Evolutionary conservation across 306 rosid species (phyloP).

Genomic region (Abrus precatorius): DNA sequence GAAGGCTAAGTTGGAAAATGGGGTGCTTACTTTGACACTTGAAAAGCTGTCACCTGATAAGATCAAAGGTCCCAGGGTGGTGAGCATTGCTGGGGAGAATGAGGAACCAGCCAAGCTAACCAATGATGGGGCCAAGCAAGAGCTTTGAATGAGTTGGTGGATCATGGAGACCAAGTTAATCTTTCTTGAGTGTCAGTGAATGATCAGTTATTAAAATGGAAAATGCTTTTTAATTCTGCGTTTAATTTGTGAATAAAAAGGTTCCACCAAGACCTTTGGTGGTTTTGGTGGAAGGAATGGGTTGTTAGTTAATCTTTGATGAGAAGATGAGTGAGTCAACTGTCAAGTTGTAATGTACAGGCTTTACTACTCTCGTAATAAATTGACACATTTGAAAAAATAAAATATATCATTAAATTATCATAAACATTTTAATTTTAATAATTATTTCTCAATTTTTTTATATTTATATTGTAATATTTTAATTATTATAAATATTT

Average conservation of each 20-base stretch:
- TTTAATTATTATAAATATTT: too few species aligned
- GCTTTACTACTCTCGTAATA: too few species aligned
- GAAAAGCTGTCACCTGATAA: conserved; percentile 66
- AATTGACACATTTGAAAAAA: too few species aligned
- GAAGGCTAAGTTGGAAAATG: conserved; percentile 68
- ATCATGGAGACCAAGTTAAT: not conserved
- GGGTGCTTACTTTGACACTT: conserved; percentile 66
- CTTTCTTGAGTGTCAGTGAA: not conserved
- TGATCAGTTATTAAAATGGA: not conserved
- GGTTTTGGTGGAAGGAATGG: not conserved
- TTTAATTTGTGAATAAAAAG: conserved; percentile 45
- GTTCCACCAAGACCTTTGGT: conserved; percentile 13
- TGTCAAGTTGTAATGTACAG: not conserved
- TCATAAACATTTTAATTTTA: too few species aligned
- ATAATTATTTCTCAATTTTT: too few species aligned
- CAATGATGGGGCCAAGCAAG: conserved; percentile 56
- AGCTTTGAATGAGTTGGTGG: conserved; percentile 51
- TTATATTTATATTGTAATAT: too few species aligned
- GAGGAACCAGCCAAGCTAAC: conserved; percentile 35
- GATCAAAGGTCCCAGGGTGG: conserved; percentile 67
- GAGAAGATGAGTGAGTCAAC: not conserved
- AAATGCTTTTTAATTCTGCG: conserved; percentile 2
- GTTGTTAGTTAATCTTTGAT: not conserved
- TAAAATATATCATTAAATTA: too few species aligned
- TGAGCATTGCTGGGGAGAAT: conserved; percentile 58